These are phyloP conservation scores for Umbelopsis sp. DNA, from an alignment of 192 early-diverging fungal genomes.

Conservation along the genomic window DNA sequence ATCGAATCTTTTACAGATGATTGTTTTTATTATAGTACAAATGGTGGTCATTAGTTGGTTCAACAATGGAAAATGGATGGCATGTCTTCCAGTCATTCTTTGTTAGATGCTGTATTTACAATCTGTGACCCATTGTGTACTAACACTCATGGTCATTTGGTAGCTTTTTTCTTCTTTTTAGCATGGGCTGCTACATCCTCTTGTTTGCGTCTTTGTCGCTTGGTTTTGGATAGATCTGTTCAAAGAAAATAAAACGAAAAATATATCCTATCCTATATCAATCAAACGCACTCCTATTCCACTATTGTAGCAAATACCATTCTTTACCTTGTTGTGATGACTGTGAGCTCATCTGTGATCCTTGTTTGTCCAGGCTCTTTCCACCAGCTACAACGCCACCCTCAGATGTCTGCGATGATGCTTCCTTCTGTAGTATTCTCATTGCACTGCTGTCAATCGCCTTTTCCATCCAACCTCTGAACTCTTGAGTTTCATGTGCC, in stretches of 20 bases:
- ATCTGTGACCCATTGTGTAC: neutral
- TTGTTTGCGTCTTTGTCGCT: conserved; percentile 28
- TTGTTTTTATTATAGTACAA: too few species aligned
- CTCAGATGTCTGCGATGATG: conserved; percentile 20
- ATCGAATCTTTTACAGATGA: too few species aligned
- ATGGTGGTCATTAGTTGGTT: too few species aligned
- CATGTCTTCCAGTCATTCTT: too few species aligned
- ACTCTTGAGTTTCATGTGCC: conserved; percentile 35
- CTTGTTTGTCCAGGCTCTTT: conserved; percentile 5
- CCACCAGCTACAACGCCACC: neutral
- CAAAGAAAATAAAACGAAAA: neutral
- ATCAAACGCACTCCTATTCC: neutral
- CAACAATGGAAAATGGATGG: too few species aligned
- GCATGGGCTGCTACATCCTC: neutral
- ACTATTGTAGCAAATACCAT: neutral
- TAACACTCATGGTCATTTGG: neutral
- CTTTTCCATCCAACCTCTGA: conserved; percentile 31
- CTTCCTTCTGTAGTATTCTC: conserved; percentile 18
- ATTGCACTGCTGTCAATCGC: conserved; percentile 35
- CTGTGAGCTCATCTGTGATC: neutral
- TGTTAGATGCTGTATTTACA: neutral
- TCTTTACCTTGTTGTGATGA: conserved; percentile 6
- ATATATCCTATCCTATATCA: too few species aligned
- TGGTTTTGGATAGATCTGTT: conserved; percentile 20
- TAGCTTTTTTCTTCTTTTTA: conserved; percentile 6